Conservation (phyloP, 2,329 filamentous ascomycete species). For the Knufia fluminis region DNA sequence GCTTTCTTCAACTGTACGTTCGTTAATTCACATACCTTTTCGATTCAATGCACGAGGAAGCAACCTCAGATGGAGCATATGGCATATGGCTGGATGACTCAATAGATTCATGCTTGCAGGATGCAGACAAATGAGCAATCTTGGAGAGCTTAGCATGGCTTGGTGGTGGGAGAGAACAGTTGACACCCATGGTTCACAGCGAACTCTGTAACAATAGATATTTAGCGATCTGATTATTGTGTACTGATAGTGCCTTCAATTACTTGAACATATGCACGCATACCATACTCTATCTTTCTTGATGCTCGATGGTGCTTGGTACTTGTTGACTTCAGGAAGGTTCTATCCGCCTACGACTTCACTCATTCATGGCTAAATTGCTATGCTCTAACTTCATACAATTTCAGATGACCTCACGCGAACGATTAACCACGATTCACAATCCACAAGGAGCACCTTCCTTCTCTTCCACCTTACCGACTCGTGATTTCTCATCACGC, state of each 20-base stretch:
- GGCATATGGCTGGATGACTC: constrained; percentile 4
- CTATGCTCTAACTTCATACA: no score
- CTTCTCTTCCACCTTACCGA: no score
- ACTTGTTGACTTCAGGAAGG: no score
- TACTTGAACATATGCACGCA: background rate
- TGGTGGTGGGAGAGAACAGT: background rate
- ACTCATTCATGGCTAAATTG: no score
- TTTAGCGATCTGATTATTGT: constrained; percentile 9
- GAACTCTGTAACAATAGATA: constrained; percentile 8
- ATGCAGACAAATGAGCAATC: background rate
- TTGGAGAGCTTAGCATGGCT: background rate
- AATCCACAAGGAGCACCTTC: no score
- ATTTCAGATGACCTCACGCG: no score
- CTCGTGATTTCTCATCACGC: no score
- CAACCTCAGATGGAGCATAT: background rate
- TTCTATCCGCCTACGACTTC: no score
- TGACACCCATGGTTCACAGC: background rate
- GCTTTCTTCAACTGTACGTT: constrained; percentile 4
- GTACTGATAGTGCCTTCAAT: constrained; percentile 7
- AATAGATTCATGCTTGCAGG: constrained; percentile 10
- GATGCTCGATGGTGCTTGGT: no score
- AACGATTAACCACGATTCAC: no score
- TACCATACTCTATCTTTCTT: no score
- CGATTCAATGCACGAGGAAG: constrained; percentile 1
- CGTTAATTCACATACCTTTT: background rate